Percentiles rank a stretch among this genome's conserved stretches.
These are phyloP conservation scores for Umbelopsis sp. DNA, from an alignment of 371 early-diverging fungal genomes.

Conservation along the genomic window DNA sequence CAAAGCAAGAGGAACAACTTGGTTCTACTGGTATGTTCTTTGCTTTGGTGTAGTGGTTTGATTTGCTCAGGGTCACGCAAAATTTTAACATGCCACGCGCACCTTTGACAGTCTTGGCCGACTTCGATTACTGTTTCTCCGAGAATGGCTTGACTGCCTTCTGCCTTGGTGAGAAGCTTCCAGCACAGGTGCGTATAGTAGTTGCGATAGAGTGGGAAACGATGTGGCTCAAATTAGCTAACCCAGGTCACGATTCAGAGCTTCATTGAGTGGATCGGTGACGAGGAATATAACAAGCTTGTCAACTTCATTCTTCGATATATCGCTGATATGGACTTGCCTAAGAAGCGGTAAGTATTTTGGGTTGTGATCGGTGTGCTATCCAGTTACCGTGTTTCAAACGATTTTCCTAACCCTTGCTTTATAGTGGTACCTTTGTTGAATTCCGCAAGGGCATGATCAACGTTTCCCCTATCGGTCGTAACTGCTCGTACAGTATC, in stretches of 20 bases:
- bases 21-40: constrained; percentile 73
- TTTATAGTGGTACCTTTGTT: constrained; percentile 93
- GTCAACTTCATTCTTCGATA: constrained; percentile 94
- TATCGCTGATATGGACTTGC: constrained; percentile 96
- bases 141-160: constrained; percentile 99
- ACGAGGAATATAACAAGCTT: constrained; percentile 94
- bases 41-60: neutral
- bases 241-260: constrained; percentile 54
- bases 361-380: neutral
- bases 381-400: neutral
- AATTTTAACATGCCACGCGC: constrained; percentile 21
- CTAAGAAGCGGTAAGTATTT: constrained; percentile 83
- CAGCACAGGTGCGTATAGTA: constrained; percentile 66
- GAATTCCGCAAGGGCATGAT: constrained; percentile 99
- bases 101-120: constrained; percentile 54
- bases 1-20: constrained; percentile 98
- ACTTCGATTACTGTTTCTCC: constrained; percentile 98
- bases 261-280: constrained; percentile 95
- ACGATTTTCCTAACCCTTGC: neutral
- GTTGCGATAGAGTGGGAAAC: neutral
- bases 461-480: constrained; percentile 99
- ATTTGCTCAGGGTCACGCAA: neutral
- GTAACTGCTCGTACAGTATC: constrained; percentile 84
- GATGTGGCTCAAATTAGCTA: neutral
- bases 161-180: constrained; percentile 76